phyloP scores from a whole-genome alignment of 2,329 filamentous ascomycete species.

The Corinectria fuckeliana region DNA sequence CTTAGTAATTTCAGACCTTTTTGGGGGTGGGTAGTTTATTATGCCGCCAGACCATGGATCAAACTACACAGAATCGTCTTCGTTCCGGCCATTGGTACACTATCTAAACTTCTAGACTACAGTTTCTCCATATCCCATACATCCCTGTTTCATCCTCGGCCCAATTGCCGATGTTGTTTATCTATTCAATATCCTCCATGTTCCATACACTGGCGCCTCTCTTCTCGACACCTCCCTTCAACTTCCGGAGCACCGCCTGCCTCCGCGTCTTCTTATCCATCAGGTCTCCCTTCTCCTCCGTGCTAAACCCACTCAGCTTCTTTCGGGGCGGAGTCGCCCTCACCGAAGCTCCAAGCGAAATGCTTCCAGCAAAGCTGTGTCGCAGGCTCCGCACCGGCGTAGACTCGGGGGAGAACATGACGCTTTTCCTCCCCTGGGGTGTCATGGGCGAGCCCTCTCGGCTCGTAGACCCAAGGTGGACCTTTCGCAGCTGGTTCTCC shows the following conservation, averaged over 20 bases:
- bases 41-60: not conserved
- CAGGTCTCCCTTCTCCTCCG: slow-evolving; percentile 63
- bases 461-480: slow-evolving; percentile 60
- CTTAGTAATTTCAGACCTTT: not conserved
- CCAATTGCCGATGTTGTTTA: slow-evolving; percentile 35
- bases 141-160: slow-evolving; percentile 13
- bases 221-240: slow-evolving; percentile 57
- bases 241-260: slow-evolving; percentile 58
- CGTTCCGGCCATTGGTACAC: slow-evolving; percentile 34
- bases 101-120: slow-evolving; percentile 40
- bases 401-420: slow-evolving; percentile 53
- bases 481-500: slow-evolving; percentile 82
- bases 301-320: slow-evolving; percentile 67
- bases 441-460: slow-evolving; percentile 53
- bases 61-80: slow-evolving; percentile 2
- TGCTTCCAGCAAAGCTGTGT: slow-evolving; percentile 45
- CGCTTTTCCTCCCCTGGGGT: slow-evolving; percentile 45
- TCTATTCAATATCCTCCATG: slow-evolving; percentile 57
- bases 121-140: slow-evolving; percentile 28
- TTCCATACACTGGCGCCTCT: slow-evolving; percentile 58
- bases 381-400: slow-evolving; percentile 51
- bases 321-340: slow-evolving; percentile 59
- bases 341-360: slow-evolving; percentile 50
- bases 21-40: too few relatives aligned
- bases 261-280: slow-evolving; percentile 61